These are phyloP conservation scores for Umbelopsis sp. DNA, from an alignment of 192 early-diverging fungal genomes.

Conservation along the genomic window DNA sequence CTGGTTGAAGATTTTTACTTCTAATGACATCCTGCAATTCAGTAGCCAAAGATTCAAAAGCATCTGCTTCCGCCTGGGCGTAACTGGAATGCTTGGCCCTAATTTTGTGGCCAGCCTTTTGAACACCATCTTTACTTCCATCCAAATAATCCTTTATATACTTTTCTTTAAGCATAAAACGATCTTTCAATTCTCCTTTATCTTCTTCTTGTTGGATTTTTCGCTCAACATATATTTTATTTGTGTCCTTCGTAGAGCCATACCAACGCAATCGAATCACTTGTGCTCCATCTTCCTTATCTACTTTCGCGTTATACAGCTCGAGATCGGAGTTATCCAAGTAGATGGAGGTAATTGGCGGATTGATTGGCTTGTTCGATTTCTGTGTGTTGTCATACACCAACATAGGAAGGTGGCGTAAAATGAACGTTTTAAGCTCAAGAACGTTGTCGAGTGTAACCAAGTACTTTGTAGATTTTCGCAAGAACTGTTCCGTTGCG, in stretches of 20 bases:
- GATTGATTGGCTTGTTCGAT: slow-evolving; percentile 56
- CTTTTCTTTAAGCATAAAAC: slow-evolving; percentile 91
- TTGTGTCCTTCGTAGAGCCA: slow-evolving; percentile 46
- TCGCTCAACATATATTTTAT: slow-evolving; percentile 24
- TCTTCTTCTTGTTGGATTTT: slow-evolving; percentile 56
- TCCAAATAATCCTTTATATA: slow-evolving; percentile 82
- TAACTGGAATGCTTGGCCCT: slow-evolving; percentile 64
- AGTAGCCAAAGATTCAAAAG: slow-evolving; percentile 66
- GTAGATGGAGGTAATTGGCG: slow-evolving; percentile 91
- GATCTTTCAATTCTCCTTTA: slow-evolving; percentile 87
- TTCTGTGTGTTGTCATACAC: slow-evolving; percentile 77
- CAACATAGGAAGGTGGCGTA: slow-evolving; percentile 87
- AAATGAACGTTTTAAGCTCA: slow-evolving; percentile 87
- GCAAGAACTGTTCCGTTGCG: slow-evolving; percentile 60
- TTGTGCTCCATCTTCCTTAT: slow-evolving; percentile 86
- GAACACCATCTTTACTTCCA: slow-evolving; percentile 68
- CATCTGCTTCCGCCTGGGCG: slow-evolving; percentile 71
- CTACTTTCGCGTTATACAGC: slow-evolving; percentile 83
- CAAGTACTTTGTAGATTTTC: slow-evolving; percentile 91
- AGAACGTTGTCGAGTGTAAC: slow-evolving; percentile 92
- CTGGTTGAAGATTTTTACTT: slow-evolving; percentile 72
- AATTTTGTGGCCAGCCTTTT: slow-evolving; percentile 73
- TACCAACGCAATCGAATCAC: slow-evolving; percentile 93
- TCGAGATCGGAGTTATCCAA: slow-evolving; percentile 90
- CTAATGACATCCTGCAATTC: slow-evolving; percentile 71